These are phyloP conservation scores for Ceratobasidium sp. DNA, from an alignment of 1,284 basidiomycete genomes.

Conservation along the genomic window DNA sequence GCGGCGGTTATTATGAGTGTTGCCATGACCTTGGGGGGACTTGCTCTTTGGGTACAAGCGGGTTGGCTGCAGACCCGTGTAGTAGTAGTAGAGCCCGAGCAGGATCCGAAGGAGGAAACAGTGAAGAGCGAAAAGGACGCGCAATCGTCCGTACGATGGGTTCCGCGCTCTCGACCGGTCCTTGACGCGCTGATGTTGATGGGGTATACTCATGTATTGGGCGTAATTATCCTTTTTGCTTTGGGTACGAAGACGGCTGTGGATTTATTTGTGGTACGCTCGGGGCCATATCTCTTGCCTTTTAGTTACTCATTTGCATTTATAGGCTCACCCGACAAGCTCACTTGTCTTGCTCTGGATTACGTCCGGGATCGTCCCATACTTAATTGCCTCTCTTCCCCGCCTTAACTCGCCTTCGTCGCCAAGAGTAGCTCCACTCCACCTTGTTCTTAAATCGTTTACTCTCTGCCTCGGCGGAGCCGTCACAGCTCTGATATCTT, in stretches of 20 bases:
- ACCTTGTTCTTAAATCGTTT: constrained; percentile 73
- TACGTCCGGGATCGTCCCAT: constrained; percentile 51
- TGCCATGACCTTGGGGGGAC: constrained; percentile 84
- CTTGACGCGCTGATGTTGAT: constrained; percentile 68
- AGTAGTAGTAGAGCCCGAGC: constrained; percentile 53
- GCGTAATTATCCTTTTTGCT: constrained; percentile 41
- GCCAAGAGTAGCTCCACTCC: constrained; percentile 59
- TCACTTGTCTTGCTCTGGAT: constrained; percentile 51
- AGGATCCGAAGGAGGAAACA: not conserved
- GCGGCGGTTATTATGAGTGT: constrained; percentile 85
- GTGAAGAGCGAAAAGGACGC: not conserved
- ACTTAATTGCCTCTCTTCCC: not conserved
- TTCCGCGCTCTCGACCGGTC: constrained; percentile 57
- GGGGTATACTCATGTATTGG: constrained; percentile 52
- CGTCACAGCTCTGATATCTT: constrained; percentile 84
- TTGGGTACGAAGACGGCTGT: constrained; percentile 44
- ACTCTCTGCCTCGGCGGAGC: constrained; percentile 84
- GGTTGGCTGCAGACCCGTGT: constrained; percentile 60
- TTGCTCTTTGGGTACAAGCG: constrained; percentile 77
- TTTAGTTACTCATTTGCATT: constrained; percentile 63
- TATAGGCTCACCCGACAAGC: constrained; percentile 58
- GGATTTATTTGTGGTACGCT: constrained; percentile 45
- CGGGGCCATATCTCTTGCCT: constrained; percentile 59
- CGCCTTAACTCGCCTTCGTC: constrained; percentile 40
- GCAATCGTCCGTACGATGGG: constrained; percentile 55